Evolutionary conservation across 1,139 yeast genomes (phyloP).

Genomic region (Geotrichum klebahnii): DNA sequence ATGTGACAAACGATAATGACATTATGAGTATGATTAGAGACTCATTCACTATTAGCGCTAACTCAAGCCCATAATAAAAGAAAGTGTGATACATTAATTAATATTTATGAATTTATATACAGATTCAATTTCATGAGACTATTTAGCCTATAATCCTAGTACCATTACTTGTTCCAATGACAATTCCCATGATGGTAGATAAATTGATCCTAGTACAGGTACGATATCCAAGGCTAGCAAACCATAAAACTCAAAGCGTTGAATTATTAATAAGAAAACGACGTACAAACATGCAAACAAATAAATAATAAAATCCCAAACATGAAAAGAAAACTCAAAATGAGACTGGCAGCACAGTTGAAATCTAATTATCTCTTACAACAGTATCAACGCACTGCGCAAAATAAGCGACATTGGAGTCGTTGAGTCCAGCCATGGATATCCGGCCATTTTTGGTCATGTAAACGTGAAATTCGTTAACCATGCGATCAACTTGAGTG

Average conservation of each 20-base stretch:
- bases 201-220: too few relatives aligned
- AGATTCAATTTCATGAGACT: background rate
- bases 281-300: background rate
- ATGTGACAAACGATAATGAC: background rate
- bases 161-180: too few relatives aligned
- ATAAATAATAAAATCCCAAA: background rate
- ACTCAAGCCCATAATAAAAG: background rate
- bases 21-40: background rate
- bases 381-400: constrained; percentile 58
- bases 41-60: background rate
- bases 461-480: constrained; percentile 71
- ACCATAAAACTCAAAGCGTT: too few relatives aligned
- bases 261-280: too few relatives aligned
- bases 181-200: too few relatives aligned
- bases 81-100: too few relatives aligned
- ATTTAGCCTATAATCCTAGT: too few relatives aligned
- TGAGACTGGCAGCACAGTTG: background rate
- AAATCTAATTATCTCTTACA: constrained; percentile 4
- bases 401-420: constrained; percentile 71
- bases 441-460: constrained; percentile 87
- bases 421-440: constrained; percentile 85
- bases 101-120: too few relatives aligned
- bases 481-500: constrained; percentile 65
- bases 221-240: too few relatives aligned
- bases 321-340: background rate